Conservation (phyloP, 225 moss, liverwort and hornwort genomes). For the Lunularia cruciata region DNA sequence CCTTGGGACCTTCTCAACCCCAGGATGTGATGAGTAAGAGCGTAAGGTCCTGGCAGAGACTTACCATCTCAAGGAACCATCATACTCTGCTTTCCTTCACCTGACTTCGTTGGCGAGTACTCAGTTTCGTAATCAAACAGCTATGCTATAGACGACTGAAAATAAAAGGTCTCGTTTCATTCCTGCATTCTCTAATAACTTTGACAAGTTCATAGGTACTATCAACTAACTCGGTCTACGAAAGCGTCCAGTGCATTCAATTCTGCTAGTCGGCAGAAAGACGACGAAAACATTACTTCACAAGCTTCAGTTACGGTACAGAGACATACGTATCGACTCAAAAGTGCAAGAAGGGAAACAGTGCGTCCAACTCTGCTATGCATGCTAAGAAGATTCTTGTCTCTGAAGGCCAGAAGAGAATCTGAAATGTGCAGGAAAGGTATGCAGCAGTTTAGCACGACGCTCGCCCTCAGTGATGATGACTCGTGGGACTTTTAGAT, state of each 20-base stretch:
- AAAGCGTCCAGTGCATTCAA: not conserved
- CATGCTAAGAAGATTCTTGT: not conserved
- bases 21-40: too few species aligned
- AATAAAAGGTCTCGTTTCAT: not conserved
- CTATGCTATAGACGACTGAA: not conserved
- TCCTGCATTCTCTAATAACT: too few species aligned
- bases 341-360: not conserved
- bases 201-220: not conserved
- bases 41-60: too few species aligned
- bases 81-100: too few species aligned
- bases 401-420: not conserved
- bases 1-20: too few species aligned
- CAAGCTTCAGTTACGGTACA: not conserved
- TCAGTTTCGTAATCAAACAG: not conserved
- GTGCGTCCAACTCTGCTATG: not conserved
- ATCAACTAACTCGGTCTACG: not conserved
- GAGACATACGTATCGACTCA: not conserved
- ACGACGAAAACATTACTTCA: not conserved
- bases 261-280: not conserved
- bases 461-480: not conserved
- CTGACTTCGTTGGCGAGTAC: too few species aligned
- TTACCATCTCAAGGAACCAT: too few species aligned
- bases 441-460: not conserved
- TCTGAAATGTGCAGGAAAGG: not conserved
- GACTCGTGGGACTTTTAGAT: not conserved